Percentiles rank a stretch among this genome's conserved stretches.
Evolutionary conservation across 108 stramenopile species (phyloP).

Genomic region (Epithemia pelagica): DNA sequence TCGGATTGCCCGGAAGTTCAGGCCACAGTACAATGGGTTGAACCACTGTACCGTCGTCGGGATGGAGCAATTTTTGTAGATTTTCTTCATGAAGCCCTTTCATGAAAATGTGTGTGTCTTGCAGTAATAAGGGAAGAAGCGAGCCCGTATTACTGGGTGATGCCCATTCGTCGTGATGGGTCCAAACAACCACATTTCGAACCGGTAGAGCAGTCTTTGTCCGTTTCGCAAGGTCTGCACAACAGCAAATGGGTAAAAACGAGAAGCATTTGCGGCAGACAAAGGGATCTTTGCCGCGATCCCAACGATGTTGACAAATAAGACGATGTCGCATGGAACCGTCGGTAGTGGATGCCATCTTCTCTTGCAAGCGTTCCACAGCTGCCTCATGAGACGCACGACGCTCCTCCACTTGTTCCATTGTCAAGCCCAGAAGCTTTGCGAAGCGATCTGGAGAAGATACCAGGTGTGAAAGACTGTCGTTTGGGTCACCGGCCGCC

Average conservation of each 20-base stretch:
- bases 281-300: slow-evolving; percentile 33
- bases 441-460: slow-evolving; percentile 10
- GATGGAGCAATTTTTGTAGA: slow-evolving; percentile 12
- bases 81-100: slow-evolving; percentile 38
- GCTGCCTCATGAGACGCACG: background rate
- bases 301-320: slow-evolving; percentile 37
- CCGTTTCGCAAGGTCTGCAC: slow-evolving; percentile 6
- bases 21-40: slow-evolving; percentile 26
- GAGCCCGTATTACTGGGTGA: slow-evolving; percentile 40
- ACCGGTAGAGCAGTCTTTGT: slow-evolving; percentile 14
- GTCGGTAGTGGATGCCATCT: background rate
- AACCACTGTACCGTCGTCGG: slow-evolving; percentile 20
- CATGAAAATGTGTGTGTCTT: slow-evolving; percentile 34
- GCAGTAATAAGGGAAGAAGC: slow-evolving; percentile 30
- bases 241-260: slow-evolving; percentile 41
- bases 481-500: no score
- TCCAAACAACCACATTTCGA: slow-evolving; percentile 33
- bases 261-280: slow-evolving; percentile 45
- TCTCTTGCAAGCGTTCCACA: background rate
- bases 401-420: slow-evolving; percentile 10
- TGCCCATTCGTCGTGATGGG: slow-evolving; percentile 49
- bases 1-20: background rate
- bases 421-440: slow-evolving; percentile 5
- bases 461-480: background rate
- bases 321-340: slow-evolving; percentile 25